Evolutionary conservation across 495 filamentous ascomycete genomes (phyloP).

Genomic region (Haplographium delicatum): DNA sequence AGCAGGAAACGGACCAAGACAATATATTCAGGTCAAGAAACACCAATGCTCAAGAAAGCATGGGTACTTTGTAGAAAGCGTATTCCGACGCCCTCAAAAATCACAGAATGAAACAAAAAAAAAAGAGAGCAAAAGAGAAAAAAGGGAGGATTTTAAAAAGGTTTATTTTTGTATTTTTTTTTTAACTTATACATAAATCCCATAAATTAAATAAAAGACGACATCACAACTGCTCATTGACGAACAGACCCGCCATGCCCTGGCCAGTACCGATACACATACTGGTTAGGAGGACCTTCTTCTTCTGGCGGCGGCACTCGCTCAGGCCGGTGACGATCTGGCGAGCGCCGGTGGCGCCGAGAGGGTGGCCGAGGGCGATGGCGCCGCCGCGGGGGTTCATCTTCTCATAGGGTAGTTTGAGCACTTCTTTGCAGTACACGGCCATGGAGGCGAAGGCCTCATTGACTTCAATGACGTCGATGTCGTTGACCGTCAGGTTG

Average conservation of each 20-base stretch:
- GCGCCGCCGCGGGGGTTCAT: constrained; percentile 85
- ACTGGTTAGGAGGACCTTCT: constrained; percentile 77
- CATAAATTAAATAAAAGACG: no score
- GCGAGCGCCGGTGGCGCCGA: constrained; percentile 73
- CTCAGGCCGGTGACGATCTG: constrained; percentile 83
- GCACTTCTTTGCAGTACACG: constrained; percentile 78
- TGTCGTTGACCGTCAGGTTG: constrained; percentile 71
- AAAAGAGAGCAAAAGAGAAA: no score
- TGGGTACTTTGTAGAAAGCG: no score
- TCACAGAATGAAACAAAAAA: no score
- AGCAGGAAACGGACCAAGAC: no score
- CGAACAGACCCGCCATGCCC: constrained; percentile 83
- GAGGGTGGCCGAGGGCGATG: constrained; percentile 71
- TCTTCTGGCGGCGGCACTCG: constrained; percentile 70
- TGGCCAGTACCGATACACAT: constrained; percentile 80
- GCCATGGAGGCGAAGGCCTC: constrained; percentile 98
- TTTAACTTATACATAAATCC: no score
- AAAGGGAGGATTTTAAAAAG: no score
- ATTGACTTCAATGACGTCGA: constrained; percentile 91
- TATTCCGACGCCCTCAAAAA: no score
- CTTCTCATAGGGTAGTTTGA: constrained; percentile 76
- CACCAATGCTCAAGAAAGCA: no score
- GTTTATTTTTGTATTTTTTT: no score
- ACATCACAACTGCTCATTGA: constrained; percentile 64
- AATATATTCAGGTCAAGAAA: no score